phyloP scores from a whole-genome alignment of 441 rosid species.

The Corymbia citriodora region DNA sequence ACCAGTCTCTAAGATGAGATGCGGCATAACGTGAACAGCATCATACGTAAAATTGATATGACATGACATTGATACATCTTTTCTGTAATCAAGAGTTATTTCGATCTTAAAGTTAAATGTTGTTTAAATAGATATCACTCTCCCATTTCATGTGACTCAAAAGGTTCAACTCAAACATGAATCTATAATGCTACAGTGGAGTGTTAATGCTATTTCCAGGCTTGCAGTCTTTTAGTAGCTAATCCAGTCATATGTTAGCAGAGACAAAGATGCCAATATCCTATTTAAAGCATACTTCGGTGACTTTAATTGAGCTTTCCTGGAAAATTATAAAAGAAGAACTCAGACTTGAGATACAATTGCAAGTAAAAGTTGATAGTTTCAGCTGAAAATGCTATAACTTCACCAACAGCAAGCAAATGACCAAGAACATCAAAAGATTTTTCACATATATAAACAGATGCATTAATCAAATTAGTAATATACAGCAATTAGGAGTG shows the following conservation, averaged over 20 bases:
- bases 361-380: background rate
- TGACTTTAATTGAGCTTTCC: background rate
- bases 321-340: background rate
- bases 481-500: background rate
- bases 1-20: background rate
- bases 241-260: rapidly evolving
- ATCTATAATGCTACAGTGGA: background rate
- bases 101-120: background rate
- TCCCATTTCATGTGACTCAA: background rate
- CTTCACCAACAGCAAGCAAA: background rate
- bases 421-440: background rate
- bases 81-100: background rate
- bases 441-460: background rate
- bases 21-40: rapidly evolving
- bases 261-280: background rate
- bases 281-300: too few species aligned
- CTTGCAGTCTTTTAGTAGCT: background rate
- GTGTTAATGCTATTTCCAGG: background rate
- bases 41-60: rapidly evolving
- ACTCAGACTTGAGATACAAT: background rate
- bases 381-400: background rate
- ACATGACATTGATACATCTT: background rate
- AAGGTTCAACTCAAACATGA: background rate
- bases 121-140: background rate
- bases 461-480: background rate